phyloP scores from a whole-genome alignment of 768 basidiomycete genomes.

The Kwoniella sp. region DNA sequence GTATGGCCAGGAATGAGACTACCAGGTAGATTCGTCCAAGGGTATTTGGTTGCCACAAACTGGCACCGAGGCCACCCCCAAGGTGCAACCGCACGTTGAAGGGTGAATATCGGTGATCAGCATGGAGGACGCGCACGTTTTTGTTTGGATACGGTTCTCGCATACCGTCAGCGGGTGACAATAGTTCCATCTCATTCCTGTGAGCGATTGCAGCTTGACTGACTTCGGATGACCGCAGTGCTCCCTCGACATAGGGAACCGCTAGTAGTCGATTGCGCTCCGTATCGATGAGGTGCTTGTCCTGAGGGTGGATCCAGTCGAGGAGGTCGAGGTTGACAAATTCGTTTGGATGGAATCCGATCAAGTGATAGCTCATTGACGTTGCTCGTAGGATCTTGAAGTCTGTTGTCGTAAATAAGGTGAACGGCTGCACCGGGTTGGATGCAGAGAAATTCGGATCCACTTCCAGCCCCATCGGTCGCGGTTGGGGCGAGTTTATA shows the following conservation, averaged over 20 bases:
- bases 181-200: conserved; percentile 25
- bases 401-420: conserved; percentile 41
- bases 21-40: conserved; percentile 26
- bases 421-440: conserved; percentile 22
- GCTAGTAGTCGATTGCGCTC: conserved; percentile 26
- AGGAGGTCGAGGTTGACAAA: conserved; percentile 31
- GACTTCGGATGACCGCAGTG: conserved; percentile 20
- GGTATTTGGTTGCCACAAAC: conserved; percentile 29
- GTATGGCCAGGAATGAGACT: conserved; percentile 24
- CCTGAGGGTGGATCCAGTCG: conserved; percentile 38
- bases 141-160: conserved; percentile 41
- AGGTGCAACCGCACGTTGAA: conserved; percentile 44
- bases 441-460: conserved; percentile 4
- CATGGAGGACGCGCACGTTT: conserved; percentile 30
- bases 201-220: conserved; percentile 28
- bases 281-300: conserved; percentile 23
- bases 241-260: conserved; percentile 19
- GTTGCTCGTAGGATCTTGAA: conserved; percentile 34
- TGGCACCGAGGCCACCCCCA: conserved; percentile 39
- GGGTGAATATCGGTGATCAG: conserved; percentile 22
- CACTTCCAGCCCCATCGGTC: conserved; percentile 8
- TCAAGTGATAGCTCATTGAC: conserved; percentile 22
- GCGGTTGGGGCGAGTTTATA: conserved; percentile 2
- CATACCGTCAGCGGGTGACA: conserved; percentile 44
- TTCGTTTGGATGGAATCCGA: conserved; percentile 40